Evolutionary conservation across 768 basidiomycete species (phyloP), one percentile per base, ranked within the genome.

Genomic region (Rhizopogon rudus): DNA sequence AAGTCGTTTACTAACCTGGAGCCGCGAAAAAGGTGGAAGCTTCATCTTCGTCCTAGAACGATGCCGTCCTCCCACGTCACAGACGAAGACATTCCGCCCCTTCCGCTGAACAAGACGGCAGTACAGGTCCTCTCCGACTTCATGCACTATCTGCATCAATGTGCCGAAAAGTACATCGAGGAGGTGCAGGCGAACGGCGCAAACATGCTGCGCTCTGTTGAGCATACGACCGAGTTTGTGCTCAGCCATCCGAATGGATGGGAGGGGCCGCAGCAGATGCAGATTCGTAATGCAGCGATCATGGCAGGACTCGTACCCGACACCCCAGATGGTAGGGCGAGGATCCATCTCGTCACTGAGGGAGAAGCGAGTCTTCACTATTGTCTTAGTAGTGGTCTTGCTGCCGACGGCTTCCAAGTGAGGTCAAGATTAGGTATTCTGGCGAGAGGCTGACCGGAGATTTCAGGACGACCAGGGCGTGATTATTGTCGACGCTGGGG

Each of bases 401-500:
- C 64, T 0, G 59, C 63, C 28, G 62, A 64, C 45, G 61, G 61
- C 17, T 63, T 75, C 50, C 59, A 62, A 61, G 72, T 65, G 37
- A 37, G 46, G 14, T 40, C 9, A 22, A 28, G 14, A 44, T 35
- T 35, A 37, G n/a, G n/a, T 20, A 28, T 39, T 3, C 22, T 31
- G 25, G 17, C 20, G 29, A 28, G 16, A 51, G 0, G 25, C 55
- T 61, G 33, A 62, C 29, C 7, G 4, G 5, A 14, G 13, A 29
- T 22, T 29, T 41, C 57, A 81, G 79, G 68, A 64, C 13, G 76
- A 76, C 12, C 63, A 79, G 44, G 79, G 78, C 1, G 68, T 83
- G 3, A 67, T 81, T 55, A 71, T 85, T 35, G 77, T 84, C n/a
- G 82, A 86, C 55, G 81, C 82, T 3, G 83, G 84, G 6, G 82